A percentile compares a stretch with the other conserved stretches of the same genome.
Conservation (phyloP, 2,329 filamentous ascomycete species). For the Truncatella angustata region DNA sequence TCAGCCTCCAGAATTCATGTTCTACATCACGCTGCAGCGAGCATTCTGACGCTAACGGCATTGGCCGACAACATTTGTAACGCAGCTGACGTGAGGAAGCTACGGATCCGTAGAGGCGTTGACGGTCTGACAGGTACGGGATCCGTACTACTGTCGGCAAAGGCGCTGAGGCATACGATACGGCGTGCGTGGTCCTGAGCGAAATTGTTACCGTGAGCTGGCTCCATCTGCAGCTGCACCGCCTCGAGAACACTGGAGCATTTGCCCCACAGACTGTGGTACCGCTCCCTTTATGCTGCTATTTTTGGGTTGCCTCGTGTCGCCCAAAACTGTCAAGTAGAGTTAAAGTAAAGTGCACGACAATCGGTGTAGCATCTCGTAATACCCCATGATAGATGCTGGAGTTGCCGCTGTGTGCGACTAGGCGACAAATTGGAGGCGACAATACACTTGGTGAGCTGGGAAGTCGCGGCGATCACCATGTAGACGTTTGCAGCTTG, state of each 20-base stretch:
- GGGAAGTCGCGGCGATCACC: background rate
- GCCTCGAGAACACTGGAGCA: background rate
- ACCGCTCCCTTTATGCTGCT: slow-evolving; percentile 1
- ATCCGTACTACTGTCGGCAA: background rate
- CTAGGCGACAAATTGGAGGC: background rate
- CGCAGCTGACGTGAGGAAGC: background rate
- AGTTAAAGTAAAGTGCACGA: background rate
- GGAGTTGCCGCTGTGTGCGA: background rate
- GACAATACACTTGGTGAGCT: background rate
- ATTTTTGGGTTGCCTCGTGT: background rate
- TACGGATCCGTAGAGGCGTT: too few relatives aligned
- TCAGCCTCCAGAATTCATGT: too few relatives aligned
- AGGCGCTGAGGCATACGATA: background rate
- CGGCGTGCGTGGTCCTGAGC: background rate
- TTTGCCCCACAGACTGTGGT: background rate
- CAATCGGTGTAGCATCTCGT: background rate
- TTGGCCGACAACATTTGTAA: background rate
- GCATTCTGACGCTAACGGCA: too few relatives aligned
- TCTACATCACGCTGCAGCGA: too few relatives aligned
- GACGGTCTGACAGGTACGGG: too few relatives aligned
- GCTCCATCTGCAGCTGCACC: background rate
- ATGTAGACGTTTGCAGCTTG: background rate
- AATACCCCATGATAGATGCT: background rate
- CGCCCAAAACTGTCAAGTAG: background rate
- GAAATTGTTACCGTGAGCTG: background rate